Base-by-base conservation (phyloP, 306 rosid species). In the Prinsepia uniflora region DNA sequence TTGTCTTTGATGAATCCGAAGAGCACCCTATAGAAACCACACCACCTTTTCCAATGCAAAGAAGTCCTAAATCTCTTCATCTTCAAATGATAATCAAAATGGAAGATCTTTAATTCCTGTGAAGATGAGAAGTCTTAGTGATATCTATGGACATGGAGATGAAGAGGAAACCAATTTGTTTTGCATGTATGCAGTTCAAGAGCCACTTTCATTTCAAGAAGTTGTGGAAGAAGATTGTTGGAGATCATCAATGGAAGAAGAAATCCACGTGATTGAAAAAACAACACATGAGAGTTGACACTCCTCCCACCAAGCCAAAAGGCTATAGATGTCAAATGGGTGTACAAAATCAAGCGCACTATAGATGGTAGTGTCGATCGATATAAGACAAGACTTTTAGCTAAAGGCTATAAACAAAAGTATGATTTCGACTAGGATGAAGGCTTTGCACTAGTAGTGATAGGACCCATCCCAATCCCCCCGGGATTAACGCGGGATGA, bases 321-420 rank as follows among this genome's bases (percentile, higher is more conserved):
- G 56, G 43, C 8, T 19, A 56, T 56, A 0, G 44, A 56, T 41
- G 57, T 71, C 44, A 71, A 71, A 19, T 72, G 40, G 42, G 39
- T 72, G 40, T 62, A 59, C 50, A 62, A 39, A 11, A 9, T 45
- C 48, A 45, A 45, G 11, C 2, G 48, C 48, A 45, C 13, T 45
- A 4, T 3, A 45, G 0, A 9, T 45, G 48, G 48, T 7, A 45
- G 48, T 45, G 48, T 45, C 10, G 48, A 45, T 45, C 48, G 13
- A 45, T 45, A 45, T 11, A 45, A 45, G 11, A 2, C 0, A 11
- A 45, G 13, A 3, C 48, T 45, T 45, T 0, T 45, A 45, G 13
- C 13, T 2, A 45, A 24, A 24, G 2, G 30, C 2, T 24, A 24
- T 24, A 24, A 24, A 24, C 0, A 24, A 24, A 24, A 24, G 30